Evolutionary conservation across 352 stramenopile genomes (phyloP).

Genomic region (Globisporangium irregulare): DNA sequence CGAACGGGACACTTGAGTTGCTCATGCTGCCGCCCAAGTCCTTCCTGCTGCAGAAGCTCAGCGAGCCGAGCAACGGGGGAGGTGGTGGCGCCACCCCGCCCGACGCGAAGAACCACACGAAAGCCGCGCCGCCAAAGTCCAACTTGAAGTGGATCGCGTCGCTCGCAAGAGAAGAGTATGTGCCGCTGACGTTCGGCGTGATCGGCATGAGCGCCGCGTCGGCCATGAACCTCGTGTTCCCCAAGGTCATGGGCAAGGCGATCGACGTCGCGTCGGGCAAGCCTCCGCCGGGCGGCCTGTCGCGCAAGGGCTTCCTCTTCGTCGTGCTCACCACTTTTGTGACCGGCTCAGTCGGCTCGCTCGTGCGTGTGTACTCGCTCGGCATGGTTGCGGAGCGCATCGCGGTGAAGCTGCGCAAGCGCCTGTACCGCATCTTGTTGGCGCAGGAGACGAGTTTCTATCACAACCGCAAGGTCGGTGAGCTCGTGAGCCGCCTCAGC

Average conservation of each 20-base stretch:
- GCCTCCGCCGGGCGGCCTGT: conserved; percentile 61
- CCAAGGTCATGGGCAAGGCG: conserved; percentile 87
- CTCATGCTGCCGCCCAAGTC: conserved; percentile 62
- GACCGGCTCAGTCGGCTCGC: conserved; percentile 80
- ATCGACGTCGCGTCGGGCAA: conserved; percentile 83
- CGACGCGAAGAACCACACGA: background rate
- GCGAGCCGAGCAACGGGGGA: conserved; percentile 27
- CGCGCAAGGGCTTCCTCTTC: conserved; percentile 83
- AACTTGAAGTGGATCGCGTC: conserved; percentile 67
- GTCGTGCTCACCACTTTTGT: conserved; percentile 85
- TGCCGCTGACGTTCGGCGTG: conserved; percentile 62
- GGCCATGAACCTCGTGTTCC: conserved; percentile 87
- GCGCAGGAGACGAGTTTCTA: conserved; percentile 86
- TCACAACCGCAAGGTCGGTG: conserved; percentile 74
- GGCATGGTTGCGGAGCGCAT: conserved; percentile 87
- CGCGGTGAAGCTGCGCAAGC: conserved; percentile 70
- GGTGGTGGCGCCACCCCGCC: conserved; percentile 11
- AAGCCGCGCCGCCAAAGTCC: conserved; percentile 21
- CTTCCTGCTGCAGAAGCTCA: conserved; percentile 68
- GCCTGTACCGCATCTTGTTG: conserved; percentile 75
- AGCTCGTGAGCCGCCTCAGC: conserved; percentile 83
- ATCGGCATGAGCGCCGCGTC: conserved; percentile 83
- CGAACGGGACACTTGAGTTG: background rate
- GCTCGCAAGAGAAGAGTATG: conserved; percentile 67
- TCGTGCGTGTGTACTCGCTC: conserved; percentile 86